Evolutionary conservation across 805 yeast species (phyloP).

Genomic region (Lipomyces kockii): DNA sequence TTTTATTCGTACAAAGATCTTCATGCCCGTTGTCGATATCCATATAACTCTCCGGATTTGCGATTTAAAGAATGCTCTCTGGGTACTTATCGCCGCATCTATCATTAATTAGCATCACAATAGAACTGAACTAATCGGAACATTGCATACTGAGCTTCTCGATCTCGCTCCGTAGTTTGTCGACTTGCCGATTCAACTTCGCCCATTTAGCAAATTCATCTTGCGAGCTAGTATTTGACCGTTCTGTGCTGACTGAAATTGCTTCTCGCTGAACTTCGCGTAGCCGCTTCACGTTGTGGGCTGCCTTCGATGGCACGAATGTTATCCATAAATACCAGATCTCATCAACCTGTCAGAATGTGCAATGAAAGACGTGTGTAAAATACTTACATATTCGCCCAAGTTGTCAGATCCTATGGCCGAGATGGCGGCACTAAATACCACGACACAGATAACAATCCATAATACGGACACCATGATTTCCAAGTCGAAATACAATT

Average conservation of each 20-base stretch:
- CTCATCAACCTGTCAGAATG: conserved; percentile 28
- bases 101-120: neutral
- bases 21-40: conserved; percentile 49
- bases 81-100: conserved; percentile 22
- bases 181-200: conserved; percentile 75
- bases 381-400: conserved; percentile 39
- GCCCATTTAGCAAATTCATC: conserved; percentile 98
- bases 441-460: conserved; percentile 47
- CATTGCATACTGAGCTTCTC: conserved; percentile 46
- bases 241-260: conserved; percentile 54
- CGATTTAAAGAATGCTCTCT: conserved; percentile 37
- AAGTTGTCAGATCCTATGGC: conserved; percentile 47
- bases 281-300: conserved; percentile 43
- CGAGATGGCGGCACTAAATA: conserved; percentile 47
- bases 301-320: conserved; percentile 19
- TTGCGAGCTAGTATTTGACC: conserved; percentile 75
- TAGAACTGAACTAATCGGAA: neutral
- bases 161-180: conserved; percentile 59
- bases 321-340: conserved; percentile 30
- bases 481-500: neutral
- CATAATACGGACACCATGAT: conserved; percentile 27
- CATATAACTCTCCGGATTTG: conserved; percentile 48
- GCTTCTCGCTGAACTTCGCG: conserved; percentile 52
- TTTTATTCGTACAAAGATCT: conserved; percentile 55
- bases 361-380: neutral